Percentiles rank a stretch among this genome's conserved stretches.
Evolutionary conservation across 2,329 filamentous ascomycete genomes (phyloP).

Genomic region (Fusarium abutilonis): DNA sequence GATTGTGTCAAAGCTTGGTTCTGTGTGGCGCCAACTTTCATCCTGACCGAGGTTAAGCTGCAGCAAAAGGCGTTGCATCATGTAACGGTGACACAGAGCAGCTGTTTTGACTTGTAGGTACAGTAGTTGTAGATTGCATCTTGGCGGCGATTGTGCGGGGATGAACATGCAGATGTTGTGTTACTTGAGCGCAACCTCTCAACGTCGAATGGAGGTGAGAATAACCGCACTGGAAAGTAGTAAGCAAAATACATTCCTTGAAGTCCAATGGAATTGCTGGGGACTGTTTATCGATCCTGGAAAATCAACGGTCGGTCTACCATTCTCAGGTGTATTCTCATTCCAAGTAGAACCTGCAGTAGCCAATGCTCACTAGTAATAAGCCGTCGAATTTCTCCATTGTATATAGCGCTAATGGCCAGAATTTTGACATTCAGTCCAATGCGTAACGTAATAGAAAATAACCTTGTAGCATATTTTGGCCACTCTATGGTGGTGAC

Average conservation of each 20-base stretch:
- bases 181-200: not conserved
- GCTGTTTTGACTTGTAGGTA: not conserved
- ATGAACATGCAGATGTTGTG: conserved; percentile 10
- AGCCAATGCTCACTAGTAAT: not conserved
- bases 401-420: not conserved
- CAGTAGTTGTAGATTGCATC: conserved; percentile 8
- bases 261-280: no score
- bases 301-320: not conserved
- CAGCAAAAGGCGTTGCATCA: conserved; percentile 7
- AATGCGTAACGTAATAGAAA: not conserved
- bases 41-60: conserved; percentile 31
- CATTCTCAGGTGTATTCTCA: conserved; percentile 1
- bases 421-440: not conserved
- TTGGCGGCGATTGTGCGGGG: conserved; percentile 2
- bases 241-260: no score
- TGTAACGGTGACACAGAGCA: conserved; percentile 16
- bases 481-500: not conserved
- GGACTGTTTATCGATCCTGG: no score
- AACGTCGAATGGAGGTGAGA: not conserved
- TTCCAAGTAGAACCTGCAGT: conserved; percentile 6
- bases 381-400: not conserved
- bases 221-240: no score
- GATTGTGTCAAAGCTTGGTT: conserved; percentile 24
- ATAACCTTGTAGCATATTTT: no score
- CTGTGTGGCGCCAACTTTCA: conserved; percentile 18